Base-by-base conservation (phyloP, 2,329 filamentous ascomycete genomes). In the Graphium sp. region DNA sequence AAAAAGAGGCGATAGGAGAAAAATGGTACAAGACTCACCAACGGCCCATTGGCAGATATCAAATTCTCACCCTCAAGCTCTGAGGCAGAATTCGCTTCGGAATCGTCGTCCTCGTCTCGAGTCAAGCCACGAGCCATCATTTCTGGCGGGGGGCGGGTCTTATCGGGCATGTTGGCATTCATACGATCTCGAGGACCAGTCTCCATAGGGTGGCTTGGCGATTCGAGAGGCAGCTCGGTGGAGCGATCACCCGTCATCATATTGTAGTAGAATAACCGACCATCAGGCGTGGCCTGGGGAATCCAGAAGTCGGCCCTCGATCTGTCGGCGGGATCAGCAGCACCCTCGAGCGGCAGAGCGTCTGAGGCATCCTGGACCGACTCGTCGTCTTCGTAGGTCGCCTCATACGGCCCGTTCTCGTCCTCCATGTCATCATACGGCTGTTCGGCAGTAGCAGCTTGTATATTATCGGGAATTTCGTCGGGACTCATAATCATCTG, bases 301-400 rank as follows among this genome's bases (percentile, higher is more conserved):
- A 98, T 93, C 89, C 89, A 98, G 48, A 92, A 98, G 39, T 91
- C 87, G 25, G 87, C 84, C 48, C 87, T 75, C 41, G 89, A 85
- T 45, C 81, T 79, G 43, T 76, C 74, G 37, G 36, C 45, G 11
- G 52, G 52, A 25, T 66, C 66, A 13, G 63, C 61, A n/a, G 20
- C 25, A 28, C 74, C 73, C 44, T 91, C 82, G 28, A 83, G 64
- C 5, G 78, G 74, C 28, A 81, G 51, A 34, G 66, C 60, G 47
- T 40, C 69, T 13, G 49, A 57, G 29, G 73, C 73, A 36, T 72
- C 68, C 26, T 60, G 59, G 34, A 74, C 72, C 5, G 62, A 64
- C 32, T 76, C 74, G 21, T 68, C 65, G 11, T 78, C 75, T 28
- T 79, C 73, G 33, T 72, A 60, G 20, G 66, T 72, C 26, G 74